phyloP scores from a whole-genome alignment of 2,329 filamentous ascomycete species.

The Rutstroemia sp. region DNA sequence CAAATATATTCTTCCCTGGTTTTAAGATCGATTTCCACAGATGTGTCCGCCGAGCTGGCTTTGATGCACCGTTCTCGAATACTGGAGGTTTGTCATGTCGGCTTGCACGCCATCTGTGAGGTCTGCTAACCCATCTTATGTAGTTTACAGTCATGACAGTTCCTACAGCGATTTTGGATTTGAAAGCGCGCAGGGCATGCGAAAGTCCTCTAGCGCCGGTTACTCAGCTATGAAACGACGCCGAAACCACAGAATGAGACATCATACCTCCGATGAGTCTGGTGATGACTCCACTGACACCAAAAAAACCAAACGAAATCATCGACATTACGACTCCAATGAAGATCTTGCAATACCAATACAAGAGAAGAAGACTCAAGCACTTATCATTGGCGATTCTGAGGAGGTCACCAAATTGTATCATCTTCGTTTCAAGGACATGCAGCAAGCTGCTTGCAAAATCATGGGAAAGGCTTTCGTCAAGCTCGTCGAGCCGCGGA shows the following conservation, averaged over 20 bases:
- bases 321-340: conserved; percentile 10
- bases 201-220: conserved; percentile 14
- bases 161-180: conserved; percentile 16
- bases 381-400: conserved; percentile 46
- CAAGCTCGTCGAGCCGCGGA: conserved; percentile 68
- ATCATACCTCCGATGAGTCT: conserved; percentile 18
- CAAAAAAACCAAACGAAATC: conserved; percentile 19
- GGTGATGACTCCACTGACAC: conserved; percentile 16
- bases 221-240: conserved; percentile 12
- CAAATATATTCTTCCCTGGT: conserved; percentile 16
- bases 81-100: not conserved
- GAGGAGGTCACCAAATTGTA: conserved; percentile 53
- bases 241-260: conserved; percentile 11
- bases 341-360: conserved; percentile 17
- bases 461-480: conserved; percentile 69
- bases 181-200: conserved; percentile 10
- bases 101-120: not conserved
- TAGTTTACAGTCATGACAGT: conserved; percentile 18
- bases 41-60: conserved; percentile 7
- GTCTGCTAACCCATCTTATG: not conserved
- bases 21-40: conserved; percentile 15
- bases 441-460: conserved; percentile 67
- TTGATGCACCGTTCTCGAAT: conserved; percentile 10
- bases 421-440: conserved; percentile 51
- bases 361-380: conserved; percentile 20